Evolutionary conservation across 305 asterid species (phyloP).

Genomic region (Solanum hybrid): DNA sequence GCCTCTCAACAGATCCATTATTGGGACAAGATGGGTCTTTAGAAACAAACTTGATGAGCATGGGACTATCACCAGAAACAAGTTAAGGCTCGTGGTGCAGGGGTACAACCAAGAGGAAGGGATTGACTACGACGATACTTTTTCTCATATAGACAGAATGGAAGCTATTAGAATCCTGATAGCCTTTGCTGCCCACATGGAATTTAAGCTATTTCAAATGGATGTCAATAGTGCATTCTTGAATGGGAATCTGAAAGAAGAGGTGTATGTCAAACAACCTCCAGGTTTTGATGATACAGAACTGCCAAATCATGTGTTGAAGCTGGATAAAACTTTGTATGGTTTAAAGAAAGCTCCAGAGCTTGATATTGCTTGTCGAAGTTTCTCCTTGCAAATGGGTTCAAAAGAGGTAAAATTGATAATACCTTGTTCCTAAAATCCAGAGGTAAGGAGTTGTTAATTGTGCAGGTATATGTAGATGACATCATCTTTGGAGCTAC

Average conservation of each 20-base stretch:
- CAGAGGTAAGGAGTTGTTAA: too few relatives aligned
- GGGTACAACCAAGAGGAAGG: not conserved
- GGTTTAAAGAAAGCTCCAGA: not conserved
- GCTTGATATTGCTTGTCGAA: too few relatives aligned
- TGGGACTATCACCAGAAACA: not conserved
- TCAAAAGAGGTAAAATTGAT: not conserved
- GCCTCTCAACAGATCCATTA: too few relatives aligned
- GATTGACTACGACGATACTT: not conserved
- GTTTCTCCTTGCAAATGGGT: not conserved
- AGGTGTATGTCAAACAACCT: not conserved
- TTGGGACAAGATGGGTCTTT: not conserved
- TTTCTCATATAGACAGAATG: not conserved
- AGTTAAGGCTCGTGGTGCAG: not conserved
- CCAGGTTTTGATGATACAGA: not conserved
- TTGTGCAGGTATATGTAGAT: too few relatives aligned
- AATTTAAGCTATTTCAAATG: not conserved
- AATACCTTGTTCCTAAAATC: too few relatives aligned
- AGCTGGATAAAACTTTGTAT: too few relatives aligned
- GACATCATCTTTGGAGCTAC: too few relatives aligned
- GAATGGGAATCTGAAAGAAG: not conserved
- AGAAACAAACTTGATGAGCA: not conserved
- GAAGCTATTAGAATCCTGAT: not conserved
- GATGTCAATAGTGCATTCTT: not conserved
- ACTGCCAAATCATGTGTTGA: not conserved
- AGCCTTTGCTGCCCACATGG: not conserved